Percentiles rank a stretch among this genome's conserved stretches.
Conservation (phyloP, 1,284 basidiomycete genomes). For the Peniophora sp. region DNA sequence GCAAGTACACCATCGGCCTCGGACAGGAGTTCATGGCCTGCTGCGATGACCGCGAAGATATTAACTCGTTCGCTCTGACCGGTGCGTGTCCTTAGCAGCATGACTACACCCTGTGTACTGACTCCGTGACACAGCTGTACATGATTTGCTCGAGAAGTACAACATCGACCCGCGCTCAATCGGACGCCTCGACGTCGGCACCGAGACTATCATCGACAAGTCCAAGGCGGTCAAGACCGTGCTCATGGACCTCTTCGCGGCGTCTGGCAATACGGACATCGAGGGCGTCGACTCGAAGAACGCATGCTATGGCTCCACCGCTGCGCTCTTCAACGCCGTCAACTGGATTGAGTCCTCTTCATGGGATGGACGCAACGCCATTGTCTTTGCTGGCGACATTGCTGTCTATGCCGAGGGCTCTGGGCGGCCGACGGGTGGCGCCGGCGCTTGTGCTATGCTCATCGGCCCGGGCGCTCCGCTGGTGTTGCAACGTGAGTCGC, state of each 20-base stretch:
- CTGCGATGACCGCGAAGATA: constrained; percentile 96
- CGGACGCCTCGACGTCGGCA: constrained; percentile 96
- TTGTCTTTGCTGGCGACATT: constrained; percentile 96
- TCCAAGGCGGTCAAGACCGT: constrained; percentile 98
- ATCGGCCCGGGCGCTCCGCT: constrained; percentile 97
- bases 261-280: constrained; percentile 90
- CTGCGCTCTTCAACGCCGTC: constrained; percentile 94
- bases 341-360: constrained; percentile 96
- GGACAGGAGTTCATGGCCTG: constrained; percentile 98
- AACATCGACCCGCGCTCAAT: constrained; percentile 95
- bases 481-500: constrained; percentile 88
- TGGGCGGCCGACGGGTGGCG: constrained; percentile 94
- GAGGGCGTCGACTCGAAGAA: constrained; percentile 99
- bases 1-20: constrained; percentile 99
- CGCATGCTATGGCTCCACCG: constrained; percentile 97
- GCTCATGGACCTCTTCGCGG: constrained; percentile 95
- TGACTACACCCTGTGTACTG: not conserved
- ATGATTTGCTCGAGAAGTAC: constrained; percentile 87
- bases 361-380: constrained; percentile 97
- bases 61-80: constrained; percentile 95
- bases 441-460: constrained; percentile 90
- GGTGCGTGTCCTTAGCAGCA: constrained; percentile 45
- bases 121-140: constrained; percentile 49
- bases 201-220: constrained; percentile 99
- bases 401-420: constrained; percentile 96